Conservation (phyloP, 176 grass and related monocot genomes). For the Musa schizocarpa region DNA sequence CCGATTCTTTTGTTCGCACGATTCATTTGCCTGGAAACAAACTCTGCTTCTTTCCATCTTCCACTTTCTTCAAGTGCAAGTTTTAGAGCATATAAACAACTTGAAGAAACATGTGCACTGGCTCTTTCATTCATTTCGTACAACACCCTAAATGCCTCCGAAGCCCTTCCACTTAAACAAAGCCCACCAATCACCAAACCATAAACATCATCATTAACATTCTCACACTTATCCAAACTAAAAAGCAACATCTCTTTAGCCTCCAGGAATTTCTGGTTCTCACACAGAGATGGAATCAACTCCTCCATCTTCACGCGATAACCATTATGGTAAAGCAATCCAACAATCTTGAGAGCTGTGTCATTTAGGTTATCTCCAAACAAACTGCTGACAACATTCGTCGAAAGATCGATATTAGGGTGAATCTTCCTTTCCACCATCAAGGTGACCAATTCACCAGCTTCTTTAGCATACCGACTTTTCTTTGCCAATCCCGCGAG, state of each 20-base stretch:
- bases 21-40: constrained; percentile 66
- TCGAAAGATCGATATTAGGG: constrained; percentile 63
- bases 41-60: constrained; percentile 45
- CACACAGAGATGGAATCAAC: constrained; percentile 34
- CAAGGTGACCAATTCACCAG: constrained; percentile 46
- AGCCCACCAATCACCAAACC: constrained; percentile 45
- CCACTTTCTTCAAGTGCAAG: constrained; percentile 48
- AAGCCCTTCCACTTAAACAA: constrained; percentile 45
- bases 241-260: constrained; percentile 54
- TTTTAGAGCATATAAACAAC: constrained; percentile 47
- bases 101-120: constrained; percentile 29
- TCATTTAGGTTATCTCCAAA: constrained; percentile 38
- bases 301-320: constrained; percentile 81
- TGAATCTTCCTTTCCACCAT: constrained; percentile 76
- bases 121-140: constrained; percentile 47
- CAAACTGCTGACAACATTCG: constrained; percentile 34
- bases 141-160: constrained; percentile 60
- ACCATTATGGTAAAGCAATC: constrained; percentile 47
- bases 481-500: constrained; percentile 62
- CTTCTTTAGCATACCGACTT: constrained; percentile 45
- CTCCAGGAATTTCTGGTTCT: constrained; percentile 52
- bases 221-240: constrained; percentile 44
- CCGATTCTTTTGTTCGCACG: constrained; percentile 8
- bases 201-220: constrained; percentile 26
- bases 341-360: constrained; percentile 42